Evolutionary conservation across 441 rosid species (phyloP), one percentile per base, ranked within the genome.

Genomic region (Macaranga tanarius): DNA sequence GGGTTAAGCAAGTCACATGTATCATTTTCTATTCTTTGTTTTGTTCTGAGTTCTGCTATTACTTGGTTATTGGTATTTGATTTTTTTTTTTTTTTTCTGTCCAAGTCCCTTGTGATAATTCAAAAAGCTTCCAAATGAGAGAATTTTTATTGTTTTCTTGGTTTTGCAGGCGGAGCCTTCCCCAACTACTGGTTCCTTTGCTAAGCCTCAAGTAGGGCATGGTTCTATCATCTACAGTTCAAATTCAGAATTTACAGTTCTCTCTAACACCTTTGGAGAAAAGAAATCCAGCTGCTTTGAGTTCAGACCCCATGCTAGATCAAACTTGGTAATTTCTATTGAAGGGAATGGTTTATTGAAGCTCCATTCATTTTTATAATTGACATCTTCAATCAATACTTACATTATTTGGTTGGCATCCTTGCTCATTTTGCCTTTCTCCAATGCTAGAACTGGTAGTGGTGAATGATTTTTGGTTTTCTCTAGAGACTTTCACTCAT

Each of bases 141-240:
- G 34, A 65, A 19, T 23, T 61, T 54, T 17, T 67, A 44, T 11
- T 59, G 65, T 58, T 75, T 67, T 85, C 72, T 74, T 77, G 71
- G 52, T 65, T 73, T 76, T 82, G 71, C 84, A 95, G 97, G 86
- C 86, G 47, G 97, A 91, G 81, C 95, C 98, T 67, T 95, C 98
- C 17, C 99, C 98, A 72, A 91, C 99, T 34, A 90, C 97, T 11
- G 99, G 99, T 67, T 89, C 99, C 64, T 82, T 95, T 77, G 62
- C 75, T 57, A 90, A 90, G 80, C 88, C 89, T 78, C 95, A 80
- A 62, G 69, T 83, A 28, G 68, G 76, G 56, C 90, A 83, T 60
- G 83, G 76, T 28, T 77, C 84, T 77, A 62, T 78, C 65, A 75
- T 76, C 56, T 85, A 86, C 9, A 79, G 74, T 75, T 67, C 86